These are phyloP conservation scores for Catenaria anguillulae DNA, from an alignment of 371 early-diverging fungal genomes.

Conservation along the genomic window DNA sequence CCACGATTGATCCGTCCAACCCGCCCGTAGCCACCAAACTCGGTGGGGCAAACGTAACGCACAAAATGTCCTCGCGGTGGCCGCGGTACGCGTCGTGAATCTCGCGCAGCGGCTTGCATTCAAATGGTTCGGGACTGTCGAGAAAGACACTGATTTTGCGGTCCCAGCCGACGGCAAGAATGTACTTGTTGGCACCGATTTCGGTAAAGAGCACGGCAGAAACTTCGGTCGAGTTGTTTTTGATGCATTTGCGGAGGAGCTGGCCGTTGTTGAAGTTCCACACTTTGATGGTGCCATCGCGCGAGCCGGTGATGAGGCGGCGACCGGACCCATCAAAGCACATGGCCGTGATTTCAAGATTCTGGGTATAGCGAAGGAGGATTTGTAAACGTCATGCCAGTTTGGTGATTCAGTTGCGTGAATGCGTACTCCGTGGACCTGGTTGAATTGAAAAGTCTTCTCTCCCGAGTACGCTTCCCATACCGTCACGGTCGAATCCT, in stretches of 20 bases:
- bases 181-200: slow-evolving; percentile 32
- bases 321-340: slow-evolving; percentile 34
- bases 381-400: neutral
- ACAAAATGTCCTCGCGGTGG: slow-evolving; percentile 37
- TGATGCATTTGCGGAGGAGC: slow-evolving; percentile 30
- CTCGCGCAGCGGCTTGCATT: slow-evolving; percentile 23
- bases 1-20: slow-evolving; percentile 30
- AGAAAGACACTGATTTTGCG: slow-evolving; percentile 28
- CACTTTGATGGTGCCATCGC: slow-evolving; percentile 35
- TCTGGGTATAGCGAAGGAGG: too few species aligned
- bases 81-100: slow-evolving; percentile 27
- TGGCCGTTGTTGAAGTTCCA: slow-evolving; percentile 48
- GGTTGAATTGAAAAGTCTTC: slow-evolving; percentile 32
- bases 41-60: slow-evolving; percentile 29
- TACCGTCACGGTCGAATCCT: slow-evolving; percentile 27
- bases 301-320: slow-evolving; percentile 31
- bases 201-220: slow-evolving; percentile 33
- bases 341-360: slow-evolving; percentile 35
- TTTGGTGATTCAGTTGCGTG: too few species aligned
- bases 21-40: slow-evolving; percentile 28
- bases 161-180: slow-evolving; percentile 38
- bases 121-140: slow-evolving; percentile 29
- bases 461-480: slow-evolving; percentile 35
- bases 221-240: slow-evolving; percentile 22
- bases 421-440: slow-evolving; percentile 31